Evolutionary conservation across 371 early-diverging fungal species (phyloP).

Genomic region (Zancudomyces culisetae): DNA sequence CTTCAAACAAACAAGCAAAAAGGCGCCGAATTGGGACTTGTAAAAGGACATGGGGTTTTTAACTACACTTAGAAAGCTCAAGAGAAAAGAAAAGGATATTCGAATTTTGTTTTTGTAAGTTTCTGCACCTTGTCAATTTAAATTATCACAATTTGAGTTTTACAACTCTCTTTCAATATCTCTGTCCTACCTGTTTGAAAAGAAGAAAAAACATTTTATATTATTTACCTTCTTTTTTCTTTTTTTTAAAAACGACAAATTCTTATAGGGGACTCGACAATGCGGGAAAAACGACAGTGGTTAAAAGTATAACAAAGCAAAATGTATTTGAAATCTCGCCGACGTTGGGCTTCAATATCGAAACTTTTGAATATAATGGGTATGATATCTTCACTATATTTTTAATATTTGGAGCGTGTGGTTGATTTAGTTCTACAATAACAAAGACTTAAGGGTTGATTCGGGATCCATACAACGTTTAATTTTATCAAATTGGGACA

Average conservation of each 20-base stretch:
- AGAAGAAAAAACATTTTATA: neutral
- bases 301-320: constrained; percentile 85
- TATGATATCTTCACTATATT: neutral
- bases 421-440: neutral
- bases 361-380: constrained; percentile 58
- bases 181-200: constrained; percentile 13
- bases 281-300: constrained; percentile 97
- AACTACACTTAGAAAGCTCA: constrained; percentile 77
- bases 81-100: constrained; percentile 72
- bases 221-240: neutral
- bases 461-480: neutral
- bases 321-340: constrained; percentile 87
- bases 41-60: constrained; percentile 95
- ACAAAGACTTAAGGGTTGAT: neutral
- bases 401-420: neutral
- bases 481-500: constrained; percentile 2
- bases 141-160: no score
- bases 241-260: constrained; percentile 15
- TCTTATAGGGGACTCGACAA: constrained; percentile 76
- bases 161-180: no score
- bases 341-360: constrained; percentile 91
- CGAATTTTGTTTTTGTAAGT: constrained; percentile 62
- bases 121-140: constrained; percentile 13
- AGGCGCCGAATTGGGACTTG: no score
- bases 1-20: no score